Evolutionary conservation across 2,329 filamentous ascomycete species (phyloP).

Genomic region (Chaetothyriales sp.): DNA sequence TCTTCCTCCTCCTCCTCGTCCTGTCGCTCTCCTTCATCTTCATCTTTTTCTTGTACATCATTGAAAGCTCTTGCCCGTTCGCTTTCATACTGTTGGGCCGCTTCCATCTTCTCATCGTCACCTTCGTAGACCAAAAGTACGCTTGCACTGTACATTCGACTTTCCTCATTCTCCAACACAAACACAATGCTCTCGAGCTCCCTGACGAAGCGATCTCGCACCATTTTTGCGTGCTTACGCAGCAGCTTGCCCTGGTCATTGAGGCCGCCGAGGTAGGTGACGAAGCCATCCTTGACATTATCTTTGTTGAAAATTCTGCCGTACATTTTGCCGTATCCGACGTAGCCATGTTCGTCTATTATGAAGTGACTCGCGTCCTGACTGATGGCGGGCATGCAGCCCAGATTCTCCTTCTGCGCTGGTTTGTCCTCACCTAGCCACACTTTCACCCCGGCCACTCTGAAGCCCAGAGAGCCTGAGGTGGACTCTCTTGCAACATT

Average conservation of each 20-base stretch:
- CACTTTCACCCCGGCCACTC: slow-evolving; percentile 53
- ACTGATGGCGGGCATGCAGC: slow-evolving; percentile 7
- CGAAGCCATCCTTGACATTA: slow-evolving; percentile 45
- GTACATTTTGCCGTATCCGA: slow-evolving; percentile 53
- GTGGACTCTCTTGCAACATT: slow-evolving; percentile 11
- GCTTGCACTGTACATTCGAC: slow-evolving; percentile 54
- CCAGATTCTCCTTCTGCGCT: slow-evolving; percentile 7
- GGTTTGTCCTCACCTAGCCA: slow-evolving; percentile 31
- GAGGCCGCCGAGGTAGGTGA: slow-evolving; percentile 38
- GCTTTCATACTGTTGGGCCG: slow-evolving; percentile 33
- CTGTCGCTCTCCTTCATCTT: slow-evolving; percentile 20
- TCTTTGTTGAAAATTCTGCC: slow-evolving; percentile 43
- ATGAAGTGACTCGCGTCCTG: slow-evolving; percentile 20
- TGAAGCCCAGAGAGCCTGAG: slow-evolving; percentile 41
- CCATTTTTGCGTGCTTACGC: slow-evolving; percentile 30
- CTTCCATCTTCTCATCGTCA: slow-evolving; percentile 41
- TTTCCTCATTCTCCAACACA: slow-evolving; percentile 44
- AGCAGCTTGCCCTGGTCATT: slow-evolving; percentile 8
- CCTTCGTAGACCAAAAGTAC: slow-evolving; percentile 55
- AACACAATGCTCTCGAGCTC: slow-evolving; percentile 33
- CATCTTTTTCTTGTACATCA: slow-evolving; percentile 4
- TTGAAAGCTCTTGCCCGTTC: slow-evolving; percentile 16
- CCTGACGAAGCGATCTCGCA: slow-evolving; percentile 29
- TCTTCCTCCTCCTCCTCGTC: slow-evolving; percentile 26
- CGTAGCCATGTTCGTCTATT: slow-evolving; percentile 39